These are phyloP conservation scores for Sporodiniella umbellata DNA, from an alignment of 371 early-diverging fungal genomes.

Conservation along the genomic window DNA sequence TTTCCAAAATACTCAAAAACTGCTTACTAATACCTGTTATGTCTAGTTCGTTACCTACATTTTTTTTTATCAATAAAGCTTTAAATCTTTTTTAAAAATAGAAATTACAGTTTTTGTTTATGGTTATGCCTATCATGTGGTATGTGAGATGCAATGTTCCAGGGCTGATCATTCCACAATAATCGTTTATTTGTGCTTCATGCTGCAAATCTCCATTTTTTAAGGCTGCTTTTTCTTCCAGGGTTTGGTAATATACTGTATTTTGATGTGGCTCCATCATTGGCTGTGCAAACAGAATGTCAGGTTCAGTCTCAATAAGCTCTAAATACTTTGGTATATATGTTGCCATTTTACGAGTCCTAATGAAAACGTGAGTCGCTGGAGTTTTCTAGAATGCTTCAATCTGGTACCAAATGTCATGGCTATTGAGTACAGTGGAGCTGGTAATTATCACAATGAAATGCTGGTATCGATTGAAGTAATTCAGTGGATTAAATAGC, in stretches of 20 bases:
- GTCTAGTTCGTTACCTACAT: constrained; percentile 11
- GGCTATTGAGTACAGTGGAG: constrained; percentile 19
- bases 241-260: constrained; percentile 11
- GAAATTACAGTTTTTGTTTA: constrained; percentile 9
- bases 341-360: constrained; percentile 32
- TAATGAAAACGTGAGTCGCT: not conserved
- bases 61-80: not conserved
- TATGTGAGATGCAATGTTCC: constrained; percentile 23
- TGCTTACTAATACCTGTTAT: constrained; percentile 4
- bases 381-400: not conserved
- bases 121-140: constrained; percentile 26
- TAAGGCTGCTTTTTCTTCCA: constrained; percentile 17
- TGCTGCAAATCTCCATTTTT: constrained; percentile 6
- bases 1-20: no score
- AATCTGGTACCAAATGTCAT: constrained; percentile 34
- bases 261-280: constrained; percentile 7
- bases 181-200: constrained; percentile 1
- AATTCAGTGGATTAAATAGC: constrained; percentile 27
- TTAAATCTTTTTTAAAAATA: not conserved
- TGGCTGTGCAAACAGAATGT: constrained; percentile 21
- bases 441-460: constrained; percentile 26
- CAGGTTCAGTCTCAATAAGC: constrained; percentile 15
- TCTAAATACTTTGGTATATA: constrained; percentile 26
- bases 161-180: constrained; percentile 15
- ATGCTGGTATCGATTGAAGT: constrained; percentile 19